Percentiles rank a stretch among this genome's conserved stretches.
These are phyloP conservation scores for Theileria orientalis DNA, from an alignment of 169 alveolate species.

Conservation along the genomic window DNA sequence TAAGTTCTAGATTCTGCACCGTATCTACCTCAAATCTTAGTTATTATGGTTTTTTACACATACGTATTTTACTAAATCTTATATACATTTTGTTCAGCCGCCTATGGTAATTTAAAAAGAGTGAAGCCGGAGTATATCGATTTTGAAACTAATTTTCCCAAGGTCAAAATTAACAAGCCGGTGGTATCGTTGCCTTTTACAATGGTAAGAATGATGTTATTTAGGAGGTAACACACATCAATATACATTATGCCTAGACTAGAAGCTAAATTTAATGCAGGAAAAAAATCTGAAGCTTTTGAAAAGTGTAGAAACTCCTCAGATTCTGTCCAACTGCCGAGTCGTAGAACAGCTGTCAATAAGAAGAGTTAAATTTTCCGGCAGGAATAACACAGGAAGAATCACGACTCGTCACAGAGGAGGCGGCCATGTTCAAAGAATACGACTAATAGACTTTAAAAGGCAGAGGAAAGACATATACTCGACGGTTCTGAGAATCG, in stretches of 20 bases:
- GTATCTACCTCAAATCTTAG: neutral
- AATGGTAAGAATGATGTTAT: slow-evolving; percentile 47
- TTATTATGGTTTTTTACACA: slow-evolving; percentile 3
- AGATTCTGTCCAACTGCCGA: slow-evolving; percentile 69
- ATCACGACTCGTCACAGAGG: slow-evolving; percentile 81
- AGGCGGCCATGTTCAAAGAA: slow-evolving; percentile 85
- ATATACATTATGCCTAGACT: slow-evolving; percentile 2
- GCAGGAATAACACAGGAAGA: slow-evolving; percentile 81
- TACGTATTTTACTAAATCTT: neutral
- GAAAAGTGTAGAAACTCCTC: slow-evolving; percentile 12
- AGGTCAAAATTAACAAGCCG: slow-evolving; percentile 57
- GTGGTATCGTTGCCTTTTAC: slow-evolving; percentile 61
- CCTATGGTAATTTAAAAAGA: slow-evolving; percentile 69
- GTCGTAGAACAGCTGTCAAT: slow-evolving; percentile 76
- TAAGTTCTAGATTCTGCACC: neutral
- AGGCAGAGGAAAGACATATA: slow-evolving; percentile 84
- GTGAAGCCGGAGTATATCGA: slow-evolving; percentile 75
- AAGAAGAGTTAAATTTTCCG: slow-evolving; percentile 76
- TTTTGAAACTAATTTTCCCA: slow-evolving; percentile 77
- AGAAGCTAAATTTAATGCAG: neutral
- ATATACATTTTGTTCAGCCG: slow-evolving; percentile 27
- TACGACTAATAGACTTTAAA: slow-evolving; percentile 85
- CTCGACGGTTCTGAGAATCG: slow-evolving; percentile 84
- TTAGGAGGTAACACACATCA: slow-evolving; percentile 8
- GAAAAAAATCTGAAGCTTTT: slow-evolving; percentile 36